Conservation (phyloP, 2,329 filamentous ascomycete genomes). For the Magnaporthiopsis rhizophila region DNA sequence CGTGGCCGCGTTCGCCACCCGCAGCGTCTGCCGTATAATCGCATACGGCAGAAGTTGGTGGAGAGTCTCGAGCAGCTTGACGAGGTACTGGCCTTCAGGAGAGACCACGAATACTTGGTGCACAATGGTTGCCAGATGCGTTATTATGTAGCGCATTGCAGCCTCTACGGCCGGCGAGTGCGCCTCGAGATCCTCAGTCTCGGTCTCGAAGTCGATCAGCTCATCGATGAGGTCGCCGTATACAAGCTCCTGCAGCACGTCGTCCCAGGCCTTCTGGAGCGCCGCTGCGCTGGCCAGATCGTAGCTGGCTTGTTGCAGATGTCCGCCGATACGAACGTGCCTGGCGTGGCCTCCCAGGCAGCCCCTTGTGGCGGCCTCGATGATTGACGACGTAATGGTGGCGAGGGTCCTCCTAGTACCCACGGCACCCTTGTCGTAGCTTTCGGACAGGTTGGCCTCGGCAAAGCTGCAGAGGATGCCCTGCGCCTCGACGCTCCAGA, state of each 20-base stretch:
- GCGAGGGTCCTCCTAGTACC: constrained; percentile 68
- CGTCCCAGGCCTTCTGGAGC: constrained; percentile 56
- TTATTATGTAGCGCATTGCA: constrained; percentile 56
- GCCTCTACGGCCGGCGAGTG: constrained; percentile 55
- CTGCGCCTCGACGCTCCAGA: constrained; percentile 57
- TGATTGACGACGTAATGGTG: constrained; percentile 60
- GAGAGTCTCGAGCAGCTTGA: constrained; percentile 62
- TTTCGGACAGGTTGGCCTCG: constrained; percentile 66
- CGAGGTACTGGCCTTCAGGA: constrained; percentile 65
- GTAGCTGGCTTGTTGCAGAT: constrained; percentile 30
- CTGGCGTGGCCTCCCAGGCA: constrained; percentile 51
- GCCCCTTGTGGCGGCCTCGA: constrained; percentile 62
- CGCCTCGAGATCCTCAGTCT: constrained; percentile 54
- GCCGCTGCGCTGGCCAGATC: constrained; percentile 52
- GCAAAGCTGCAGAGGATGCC: constrained; percentile 54
- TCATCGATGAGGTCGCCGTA: constrained; percentile 61
- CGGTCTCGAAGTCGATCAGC: constrained; percentile 51
- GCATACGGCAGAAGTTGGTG: constrained; percentile 66
- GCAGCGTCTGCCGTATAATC: constrained; percentile 63
- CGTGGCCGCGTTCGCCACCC: constrained; percentile 69
- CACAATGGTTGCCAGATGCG: constrained; percentile 67
- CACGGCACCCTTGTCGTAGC: constrained; percentile 70
- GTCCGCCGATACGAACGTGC: constrained; percentile 1
- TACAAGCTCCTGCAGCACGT: constrained; percentile 56
- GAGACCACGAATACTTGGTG: constrained; percentile 67